A percentile compares a stretch with the other conserved stretches of the same genome.
Evolutionary conservation across 163 green algal species (phyloP).

Genomic region (Trebouxia gelatinosa): DNA sequence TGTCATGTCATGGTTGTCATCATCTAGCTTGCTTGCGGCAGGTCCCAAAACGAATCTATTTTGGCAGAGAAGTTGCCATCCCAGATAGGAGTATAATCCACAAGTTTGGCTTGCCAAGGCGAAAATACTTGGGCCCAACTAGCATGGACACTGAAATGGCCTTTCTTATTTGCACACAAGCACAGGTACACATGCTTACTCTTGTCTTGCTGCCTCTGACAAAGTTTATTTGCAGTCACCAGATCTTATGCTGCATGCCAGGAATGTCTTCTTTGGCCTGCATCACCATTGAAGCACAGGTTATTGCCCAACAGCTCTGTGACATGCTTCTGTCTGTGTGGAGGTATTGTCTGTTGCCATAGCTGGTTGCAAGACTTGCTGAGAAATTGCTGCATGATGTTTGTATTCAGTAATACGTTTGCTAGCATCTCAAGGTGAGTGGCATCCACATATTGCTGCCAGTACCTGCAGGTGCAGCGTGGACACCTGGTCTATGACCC

Average conservation of each 20-base stretch:
- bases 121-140: slow-evolving; percentile 92
- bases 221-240: neutral
- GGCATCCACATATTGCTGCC: no score
- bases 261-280: neutral
- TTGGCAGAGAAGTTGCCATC: slow-evolving; percentile 66
- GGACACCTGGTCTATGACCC: slow-evolving; percentile 84
- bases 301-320: neutral
- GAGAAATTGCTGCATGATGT: no score
- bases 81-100: slow-evolving; percentile 43
- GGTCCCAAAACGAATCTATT: slow-evolving; percentile 63
- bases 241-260: neutral
- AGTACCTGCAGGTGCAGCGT: slow-evolving; percentile 49
- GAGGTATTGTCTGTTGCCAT: no score
- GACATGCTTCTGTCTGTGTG: no score
- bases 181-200: slow-evolving; percentile 43
- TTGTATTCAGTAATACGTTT: no score
- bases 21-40: slow-evolving; percentile 20
- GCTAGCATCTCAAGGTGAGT: no score
- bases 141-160: slow-evolving; percentile 96
- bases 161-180: slow-evolving; percentile 94
- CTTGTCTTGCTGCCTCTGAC: neutral
- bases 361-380: no score
- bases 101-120: slow-evolving; percentile 66
- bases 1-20: no score
- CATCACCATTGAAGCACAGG: neutral